Evolutionary conservation across 768 basidiomycete genomes (phyloP), one percentile per base, ranked within the genome.

Genomic region (Trametes elegans): DNA sequence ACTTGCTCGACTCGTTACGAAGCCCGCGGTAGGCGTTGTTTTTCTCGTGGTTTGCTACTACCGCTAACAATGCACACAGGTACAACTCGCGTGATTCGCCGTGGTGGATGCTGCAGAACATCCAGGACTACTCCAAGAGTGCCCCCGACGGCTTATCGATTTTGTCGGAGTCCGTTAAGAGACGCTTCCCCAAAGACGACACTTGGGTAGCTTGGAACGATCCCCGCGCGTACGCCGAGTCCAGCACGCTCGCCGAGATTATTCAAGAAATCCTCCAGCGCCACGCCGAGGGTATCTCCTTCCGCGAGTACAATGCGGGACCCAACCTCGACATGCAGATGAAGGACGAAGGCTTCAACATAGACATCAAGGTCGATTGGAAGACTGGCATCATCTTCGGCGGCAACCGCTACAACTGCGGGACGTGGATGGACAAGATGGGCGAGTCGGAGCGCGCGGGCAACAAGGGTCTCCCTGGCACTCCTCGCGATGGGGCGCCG

Each of bases 361-460:
- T 98, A 64, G 82, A 92, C 64, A 88, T 98, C 60, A 72, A 83
- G 23, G 94, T 98, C n/a, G 94, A 99, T 69, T 99, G 97, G 97
- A 76, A 80, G 61, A 98, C 92, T 1, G 97, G 97, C 1, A 70
- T 98, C 57, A 83, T 96, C 61, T 77, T 83, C 55, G 97, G 97
- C 24, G 97, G 97, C 7, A 98, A 85, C 69, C 73, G 74, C 51
- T 71, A 79, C 64, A 96, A 96, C 63, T 95, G 93, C 67, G 93
- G 93, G 10, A 95, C 93, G 1, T 96, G 93, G 93, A 93, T 93
- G 93, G 93, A 96, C 75, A 96, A 96, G 79, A 95, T 95, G 93
- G 97, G 97, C 39, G 93, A 96, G 67, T 93, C 90, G 2, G 76
- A 75, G 55, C 90, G 84, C 63, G 96, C 97, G 4, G 92, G 93